phyloP scores from a whole-genome alignment of 2,329 filamentous ascomycete genomes.

The Stagonosporopsis tanaceti region DNA sequence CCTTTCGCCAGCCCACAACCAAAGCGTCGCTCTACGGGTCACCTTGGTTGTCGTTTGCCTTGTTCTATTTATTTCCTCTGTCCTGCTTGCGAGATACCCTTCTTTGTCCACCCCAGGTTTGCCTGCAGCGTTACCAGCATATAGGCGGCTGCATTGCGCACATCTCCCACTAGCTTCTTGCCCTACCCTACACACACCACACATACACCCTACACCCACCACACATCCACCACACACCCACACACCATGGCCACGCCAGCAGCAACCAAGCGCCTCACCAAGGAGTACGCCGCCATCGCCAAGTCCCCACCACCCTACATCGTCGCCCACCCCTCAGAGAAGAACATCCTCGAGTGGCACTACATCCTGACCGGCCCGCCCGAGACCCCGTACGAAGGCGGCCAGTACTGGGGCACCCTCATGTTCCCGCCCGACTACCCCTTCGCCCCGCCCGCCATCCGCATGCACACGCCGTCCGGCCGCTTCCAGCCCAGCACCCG shows the following conservation, averaged over 20 bases:
- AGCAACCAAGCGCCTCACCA: slow-evolving; percentile 60
- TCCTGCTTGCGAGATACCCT: slow-evolving; percentile 15
- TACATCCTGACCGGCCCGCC: slow-evolving; percentile 95
- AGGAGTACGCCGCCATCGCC: slow-evolving; percentile 70
- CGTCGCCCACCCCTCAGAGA: slow-evolving; percentile 84
- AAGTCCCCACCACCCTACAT: slow-evolving; percentile 89
- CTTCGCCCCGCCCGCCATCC: slow-evolving; percentile 94
- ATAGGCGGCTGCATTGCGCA: background rate
- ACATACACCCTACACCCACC: slow-evolving; percentile 5
- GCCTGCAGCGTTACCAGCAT: background rate
- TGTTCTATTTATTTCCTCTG: background rate
- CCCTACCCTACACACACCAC: background rate
- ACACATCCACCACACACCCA: slow-evolving; percentile 8
- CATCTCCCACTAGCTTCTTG: background rate
- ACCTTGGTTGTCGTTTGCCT: background rate
- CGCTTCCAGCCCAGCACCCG: slow-evolving; percentile 93
- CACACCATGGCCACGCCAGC: slow-evolving; percentile 49
- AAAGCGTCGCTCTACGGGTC: background rate
- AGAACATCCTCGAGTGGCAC: slow-evolving; percentile 94
- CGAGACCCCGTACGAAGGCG: slow-evolving; percentile 89
- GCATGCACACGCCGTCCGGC: slow-evolving; percentile 97
- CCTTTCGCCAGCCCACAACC: background rate
- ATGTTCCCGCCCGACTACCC: slow-evolving; percentile 97
- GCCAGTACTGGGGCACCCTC: slow-evolving; percentile 98
- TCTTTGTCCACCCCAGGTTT: background rate